A percentile compares a stretch with the other conserved stretches of the same genome.
Conservation (phyloP, 2,329 filamentous ascomycete genomes). For the Penicillium sp. region DNA sequence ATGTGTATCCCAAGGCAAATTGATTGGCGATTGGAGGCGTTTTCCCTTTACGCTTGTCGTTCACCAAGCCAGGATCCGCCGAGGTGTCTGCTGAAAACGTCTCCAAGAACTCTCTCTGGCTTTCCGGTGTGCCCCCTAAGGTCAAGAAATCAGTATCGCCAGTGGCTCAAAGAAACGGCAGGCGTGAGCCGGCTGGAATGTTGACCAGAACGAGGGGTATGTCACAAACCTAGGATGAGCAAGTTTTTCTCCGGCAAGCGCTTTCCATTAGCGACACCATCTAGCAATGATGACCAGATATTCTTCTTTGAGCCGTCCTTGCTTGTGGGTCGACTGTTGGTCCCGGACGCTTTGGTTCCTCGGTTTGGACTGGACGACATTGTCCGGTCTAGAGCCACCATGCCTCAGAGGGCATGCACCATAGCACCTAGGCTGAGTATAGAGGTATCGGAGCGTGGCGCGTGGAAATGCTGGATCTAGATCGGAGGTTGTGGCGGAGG, state of each 20-base stretch:
- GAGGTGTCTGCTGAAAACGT: slow-evolving; percentile 49
- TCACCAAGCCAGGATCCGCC: slow-evolving; percentile 40
- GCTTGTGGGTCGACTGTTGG: slow-evolving; percentile 48
- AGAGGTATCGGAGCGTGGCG: slow-evolving; percentile 7
- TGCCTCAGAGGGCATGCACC: slow-evolving; percentile 36
- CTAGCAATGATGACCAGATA: slow-evolving; percentile 92
- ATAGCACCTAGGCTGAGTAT: slow-evolving; percentile 25
- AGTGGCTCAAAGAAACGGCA: slow-evolving; percentile 1
- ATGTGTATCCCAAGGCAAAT: slow-evolving; percentile 91
- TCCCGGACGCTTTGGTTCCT: slow-evolving; percentile 34
- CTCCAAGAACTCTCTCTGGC: slow-evolving; percentile 81
- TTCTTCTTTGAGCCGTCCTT: slow-evolving; percentile 75
- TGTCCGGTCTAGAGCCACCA: slow-evolving; percentile 41
- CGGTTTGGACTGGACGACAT: slow-evolving; percentile 43
- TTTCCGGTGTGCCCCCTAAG: slow-evolving; percentile 76
- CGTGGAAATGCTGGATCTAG: slow-evolving; percentile 13
- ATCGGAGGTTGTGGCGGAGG: slow-evolving; percentile 22
- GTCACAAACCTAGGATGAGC: slow-evolving; percentile 71
- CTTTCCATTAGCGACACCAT: slow-evolving; percentile 86
- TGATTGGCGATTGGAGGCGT: slow-evolving; percentile 83
- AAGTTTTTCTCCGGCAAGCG: slow-evolving; percentile 89
- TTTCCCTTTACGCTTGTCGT: slow-evolving; percentile 55
- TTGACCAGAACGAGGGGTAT: slow-evolving; percentile 1
- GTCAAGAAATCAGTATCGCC: slow-evolving; percentile 23
- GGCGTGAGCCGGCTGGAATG: slow-evolving; percentile 2